Conservation (phyloP, 2,329 filamentous ascomycete species). For the Dactylellina drechsleri region DNA sequence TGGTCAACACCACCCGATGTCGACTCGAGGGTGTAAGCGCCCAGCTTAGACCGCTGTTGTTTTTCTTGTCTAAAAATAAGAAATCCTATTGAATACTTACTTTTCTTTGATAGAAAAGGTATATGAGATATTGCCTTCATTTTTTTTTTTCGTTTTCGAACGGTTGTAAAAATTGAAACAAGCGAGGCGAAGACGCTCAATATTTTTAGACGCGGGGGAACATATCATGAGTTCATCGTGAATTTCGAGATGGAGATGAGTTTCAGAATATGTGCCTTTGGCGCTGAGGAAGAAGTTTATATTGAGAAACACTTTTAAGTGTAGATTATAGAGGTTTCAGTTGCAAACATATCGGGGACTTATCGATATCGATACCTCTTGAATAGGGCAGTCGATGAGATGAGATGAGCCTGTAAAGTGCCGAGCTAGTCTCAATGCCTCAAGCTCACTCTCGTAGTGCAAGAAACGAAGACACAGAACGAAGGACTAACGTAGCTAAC, state of each 20-base stretch:
- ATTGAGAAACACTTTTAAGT: conserved; percentile 14
- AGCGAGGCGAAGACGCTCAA: conserved; percentile 10
- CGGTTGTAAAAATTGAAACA: conserved; percentile 23
- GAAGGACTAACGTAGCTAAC: too few species aligned
- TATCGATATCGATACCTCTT: neutral
- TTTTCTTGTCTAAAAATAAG: conserved; percentile 30
- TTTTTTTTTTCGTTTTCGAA: neutral
- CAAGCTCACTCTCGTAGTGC: too few species aligned
- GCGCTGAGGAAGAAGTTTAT: neutral
- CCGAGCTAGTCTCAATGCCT: too few species aligned
- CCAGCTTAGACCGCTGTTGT: conserved; percentile 17
- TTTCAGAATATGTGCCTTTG: conserved; percentile 32
- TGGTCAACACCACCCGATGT: conserved; percentile 14
- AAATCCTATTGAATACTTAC: neutral
- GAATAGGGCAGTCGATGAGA: too few species aligned
- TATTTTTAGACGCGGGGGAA: conserved; percentile 14
- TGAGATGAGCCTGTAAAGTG: too few species aligned
- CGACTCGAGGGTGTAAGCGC: conserved; percentile 26
- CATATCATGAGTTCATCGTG: neutral
- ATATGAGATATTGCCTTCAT: neutral
- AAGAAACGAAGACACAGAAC: too few species aligned
- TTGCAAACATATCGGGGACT: neutral
- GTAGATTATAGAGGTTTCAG: conserved; percentile 2
- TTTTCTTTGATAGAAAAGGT: too few species aligned
- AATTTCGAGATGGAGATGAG: neutral